Evolutionary conservation across 192 early-diverging fungal species (phyloP).

Genomic region (Martensiomyces pterosporus): DNA sequence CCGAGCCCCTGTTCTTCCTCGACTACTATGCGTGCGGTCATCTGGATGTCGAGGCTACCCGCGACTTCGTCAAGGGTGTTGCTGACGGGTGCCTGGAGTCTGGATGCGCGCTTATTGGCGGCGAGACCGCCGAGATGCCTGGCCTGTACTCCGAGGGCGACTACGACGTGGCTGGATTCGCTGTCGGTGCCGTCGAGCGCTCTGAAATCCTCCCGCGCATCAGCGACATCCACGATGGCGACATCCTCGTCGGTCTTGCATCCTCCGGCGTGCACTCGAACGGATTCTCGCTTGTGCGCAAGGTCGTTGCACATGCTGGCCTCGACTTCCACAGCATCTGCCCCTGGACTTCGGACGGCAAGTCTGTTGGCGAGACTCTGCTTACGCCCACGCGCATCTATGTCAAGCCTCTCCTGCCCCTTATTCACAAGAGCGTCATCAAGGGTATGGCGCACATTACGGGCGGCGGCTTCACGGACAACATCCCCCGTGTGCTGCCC

Average conservation of each 20-base stretch:
- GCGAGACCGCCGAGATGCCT: slow-evolving; percentile 99
- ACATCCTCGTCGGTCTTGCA: slow-evolving; percentile 84
- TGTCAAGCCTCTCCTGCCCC: slow-evolving; percentile 85
- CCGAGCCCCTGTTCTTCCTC: slow-evolving; percentile 97
- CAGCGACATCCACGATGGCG: slow-evolving; percentile 68
- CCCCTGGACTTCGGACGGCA: slow-evolving; percentile 55
- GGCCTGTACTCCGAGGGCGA: slow-evolving; percentile 85
- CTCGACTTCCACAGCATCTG: slow-evolving; percentile 73
- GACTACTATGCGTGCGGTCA: slow-evolving; percentile 98
- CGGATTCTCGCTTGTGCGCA: slow-evolving; percentile 97
- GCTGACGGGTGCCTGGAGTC: slow-evolving; percentile 88
- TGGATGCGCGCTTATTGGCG: slow-evolving; percentile 93
- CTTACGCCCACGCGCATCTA: slow-evolving; percentile 95
- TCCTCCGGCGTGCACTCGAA: slow-evolving; percentile 99
- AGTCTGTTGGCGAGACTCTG: slow-evolving; percentile 77
- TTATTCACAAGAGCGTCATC: slow-evolving; percentile 64
- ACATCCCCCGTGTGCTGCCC: slow-evolving; percentile 95
- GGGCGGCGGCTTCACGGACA: slow-evolving; percentile 96
- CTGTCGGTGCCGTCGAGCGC: slow-evolving; percentile 94
- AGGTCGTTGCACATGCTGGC: slow-evolving; percentile 73
- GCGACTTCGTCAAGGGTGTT: slow-evolving; percentile 89
- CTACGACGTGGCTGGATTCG: slow-evolving; percentile 95
- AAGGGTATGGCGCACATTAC: slow-evolving; percentile 99
- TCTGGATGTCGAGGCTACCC: slow-evolving; percentile 87
- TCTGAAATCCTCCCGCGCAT: slow-evolving; percentile 80